Conservation (phyloP, 345 rosid species). For the Eucalyptus urophylla region DNA sequence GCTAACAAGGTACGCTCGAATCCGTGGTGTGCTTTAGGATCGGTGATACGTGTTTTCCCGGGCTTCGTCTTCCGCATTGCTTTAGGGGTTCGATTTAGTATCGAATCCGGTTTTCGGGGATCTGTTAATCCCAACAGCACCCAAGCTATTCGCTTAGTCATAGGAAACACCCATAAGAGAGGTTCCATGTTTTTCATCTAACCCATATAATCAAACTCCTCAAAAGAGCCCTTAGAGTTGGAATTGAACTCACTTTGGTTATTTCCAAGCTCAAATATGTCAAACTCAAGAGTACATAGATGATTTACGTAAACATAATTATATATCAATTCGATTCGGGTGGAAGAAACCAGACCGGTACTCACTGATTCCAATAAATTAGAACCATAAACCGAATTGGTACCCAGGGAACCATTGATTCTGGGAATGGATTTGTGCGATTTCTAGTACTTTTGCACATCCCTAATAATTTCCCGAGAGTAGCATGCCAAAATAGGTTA, state of each 20-base stretch:
- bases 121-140: no score
- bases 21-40: no score
- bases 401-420: rapidly evolving
- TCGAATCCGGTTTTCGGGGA: no score
- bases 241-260: background rate
- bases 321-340: no score
- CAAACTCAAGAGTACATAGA: background rate
- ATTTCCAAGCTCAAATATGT: background rate
- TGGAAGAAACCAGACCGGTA: rapidly evolving
- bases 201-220: background rate
- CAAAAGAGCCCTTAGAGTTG: rapidly evolving
- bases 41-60: no score
- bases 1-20: no score
- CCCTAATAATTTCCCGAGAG: no score
- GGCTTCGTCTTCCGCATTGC: no score
- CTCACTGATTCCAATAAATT: rapidly evolving
- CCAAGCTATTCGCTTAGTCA: no score
- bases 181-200: background rate
- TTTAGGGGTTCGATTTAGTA: no score
- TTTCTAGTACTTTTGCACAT: rapidly evolving
- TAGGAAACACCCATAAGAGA: rapidly evolving
- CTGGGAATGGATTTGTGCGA: rapidly evolving
- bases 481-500: no score
- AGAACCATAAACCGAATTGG: rapidly evolving
- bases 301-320: no score